phyloP scores from a whole-genome alignment of 345 rosid species.

The Bruguiera parviflora region DNA sequence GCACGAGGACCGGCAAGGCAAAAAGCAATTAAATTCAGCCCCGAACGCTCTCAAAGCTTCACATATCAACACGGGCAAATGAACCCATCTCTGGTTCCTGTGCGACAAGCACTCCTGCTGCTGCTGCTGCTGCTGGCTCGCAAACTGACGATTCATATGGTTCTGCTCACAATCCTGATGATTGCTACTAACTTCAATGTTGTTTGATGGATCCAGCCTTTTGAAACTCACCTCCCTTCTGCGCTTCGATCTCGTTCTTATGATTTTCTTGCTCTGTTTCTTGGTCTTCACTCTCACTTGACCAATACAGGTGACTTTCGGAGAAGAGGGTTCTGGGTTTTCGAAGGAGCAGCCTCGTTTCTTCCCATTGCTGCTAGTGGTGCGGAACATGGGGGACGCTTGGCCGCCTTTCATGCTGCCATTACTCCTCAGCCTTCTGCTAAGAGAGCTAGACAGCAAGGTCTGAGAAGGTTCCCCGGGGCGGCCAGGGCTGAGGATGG shows the following conservation, averaged over 20 bases:
- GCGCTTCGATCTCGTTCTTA: conserved; percentile 56
- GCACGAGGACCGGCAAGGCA: conserved; percentile 82
- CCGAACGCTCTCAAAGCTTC: conserved; percentile 79
- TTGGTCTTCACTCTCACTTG: conserved; percentile 97
- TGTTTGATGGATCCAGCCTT: conserved; percentile 36
- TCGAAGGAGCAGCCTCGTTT: conserved; percentile 67
- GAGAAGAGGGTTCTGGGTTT: conserved; percentile 86
- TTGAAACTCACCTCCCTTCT: conserved; percentile 66
- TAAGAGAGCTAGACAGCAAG: conserved; percentile 77
- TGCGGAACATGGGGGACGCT: conserved; percentile 86
- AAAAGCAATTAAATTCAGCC: conserved; percentile 79
- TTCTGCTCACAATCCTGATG: not conserved
- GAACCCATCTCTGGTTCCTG: conserved; percentile 78
- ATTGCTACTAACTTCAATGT: not conserved
- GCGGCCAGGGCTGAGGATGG: conserved; percentile 73
- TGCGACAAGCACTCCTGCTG: conserved; percentile 41
- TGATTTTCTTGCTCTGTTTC: conserved; percentile 73
- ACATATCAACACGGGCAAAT: conserved; percentile 75
- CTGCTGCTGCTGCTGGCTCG: conserved; percentile 17
- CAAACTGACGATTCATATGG: conserved; percentile 1
- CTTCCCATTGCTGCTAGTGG: conserved; percentile 33
- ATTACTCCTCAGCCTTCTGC: conserved; percentile 63
- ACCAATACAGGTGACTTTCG: conserved; percentile 97
- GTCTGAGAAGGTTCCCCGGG: conserved; percentile 57
- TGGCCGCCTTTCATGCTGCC: conserved; percentile 76